Evolutionary conservation across 371 early-diverging fungal genomes (phyloP), one percentile per base, ranked within the genome.

Genomic region (Fennellomyces sp.): DNA sequence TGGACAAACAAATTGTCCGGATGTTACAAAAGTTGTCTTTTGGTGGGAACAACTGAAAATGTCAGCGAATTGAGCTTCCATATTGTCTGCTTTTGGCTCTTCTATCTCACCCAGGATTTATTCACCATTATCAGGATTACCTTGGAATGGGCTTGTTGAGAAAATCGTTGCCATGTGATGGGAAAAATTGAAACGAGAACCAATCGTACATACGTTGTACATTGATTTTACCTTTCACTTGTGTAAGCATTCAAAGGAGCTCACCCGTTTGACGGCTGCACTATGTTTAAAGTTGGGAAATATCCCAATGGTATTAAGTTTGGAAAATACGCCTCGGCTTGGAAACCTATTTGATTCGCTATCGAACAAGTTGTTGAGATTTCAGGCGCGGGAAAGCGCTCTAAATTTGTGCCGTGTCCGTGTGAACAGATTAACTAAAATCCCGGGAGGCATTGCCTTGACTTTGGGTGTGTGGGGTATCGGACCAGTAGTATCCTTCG

Each of bases 1-100:
- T 45, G 45, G 45, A 45, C 21, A 45, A 45, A 21, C 45, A 21
- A 6, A 21, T 45, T 45, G 45, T 23, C 45, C 45, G 45, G 45
- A 45, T 45, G 45, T 45, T 45, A 45, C 21, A 17, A 45, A 45
- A 45, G 17, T 45, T 25, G 23, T 25, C 17, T 4, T 23, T 8
- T 45, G 45, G 45, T 45, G 45, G 45, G 45, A 45, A 45, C 1
- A n/a, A n/a, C 45, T 21, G n/a, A 45, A 45, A 45, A 6, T 45
- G 45, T 11, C 23, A 45, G 39, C n/a, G 17, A 5, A 10, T 10
- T 45, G 17, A 12, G 23, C 17, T 15, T 12, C 19, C 45, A 19
- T 19, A 39, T 11, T 39, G 5, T 5, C 13, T 39, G 17, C n/a
- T 39, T 39, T 39, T 38, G 17, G 3, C 11, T 3, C 3, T 38